These are phyloP conservation scores for Nectriaceae sp. DNA, from an alignment of 2,329 filamentous ascomycete genomes.

Conservation along the genomic window DNA sequence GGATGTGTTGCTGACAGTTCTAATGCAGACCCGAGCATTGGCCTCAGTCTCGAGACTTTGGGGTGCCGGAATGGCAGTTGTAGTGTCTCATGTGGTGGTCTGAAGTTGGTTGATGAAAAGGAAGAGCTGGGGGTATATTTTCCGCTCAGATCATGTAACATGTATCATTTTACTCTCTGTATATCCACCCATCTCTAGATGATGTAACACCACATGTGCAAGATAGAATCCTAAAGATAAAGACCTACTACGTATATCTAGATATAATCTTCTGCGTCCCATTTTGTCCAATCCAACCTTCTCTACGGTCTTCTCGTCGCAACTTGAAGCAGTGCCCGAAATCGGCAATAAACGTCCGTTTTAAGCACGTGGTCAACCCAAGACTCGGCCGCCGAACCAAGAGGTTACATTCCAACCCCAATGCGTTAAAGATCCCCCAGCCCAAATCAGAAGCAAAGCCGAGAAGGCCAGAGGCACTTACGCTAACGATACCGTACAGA, in stretches of 20 bases:
- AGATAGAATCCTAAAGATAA: too few relatives aligned
- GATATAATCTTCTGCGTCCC: too few relatives aligned
- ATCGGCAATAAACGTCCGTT: too few relatives aligned
- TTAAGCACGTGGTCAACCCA: too few relatives aligned
- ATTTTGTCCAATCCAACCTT: too few relatives aligned
- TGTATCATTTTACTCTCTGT: neutral
- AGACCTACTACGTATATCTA: too few relatives aligned
- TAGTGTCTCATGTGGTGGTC: constrained; percentile 14
- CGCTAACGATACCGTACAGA: too few relatives aligned
- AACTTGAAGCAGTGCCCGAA: too few relatives aligned
- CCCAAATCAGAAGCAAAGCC: neutral
- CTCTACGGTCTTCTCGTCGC: too few relatives aligned
- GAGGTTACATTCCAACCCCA: too few relatives aligned
- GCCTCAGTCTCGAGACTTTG: constrained; percentile 43
- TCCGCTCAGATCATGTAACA: neutral
- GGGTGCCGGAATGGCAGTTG: constrained; percentile 44
- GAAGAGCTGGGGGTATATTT: constrained; percentile 6
- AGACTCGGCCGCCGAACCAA: too few relatives aligned
- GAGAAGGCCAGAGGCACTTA: neutral
- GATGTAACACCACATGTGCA: constrained; percentile 4
- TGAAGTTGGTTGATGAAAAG: neutral
- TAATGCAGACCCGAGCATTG: constrained; percentile 41
- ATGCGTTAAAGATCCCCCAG: neutral
- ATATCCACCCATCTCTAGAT: constrained; percentile 5
- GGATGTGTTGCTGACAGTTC: neutral